Evolutionary conservation across 495 filamentous ascomycete species (phyloP), one percentile per base, ranked within the genome.

Genomic region (Penicillium fimorum): DNA sequence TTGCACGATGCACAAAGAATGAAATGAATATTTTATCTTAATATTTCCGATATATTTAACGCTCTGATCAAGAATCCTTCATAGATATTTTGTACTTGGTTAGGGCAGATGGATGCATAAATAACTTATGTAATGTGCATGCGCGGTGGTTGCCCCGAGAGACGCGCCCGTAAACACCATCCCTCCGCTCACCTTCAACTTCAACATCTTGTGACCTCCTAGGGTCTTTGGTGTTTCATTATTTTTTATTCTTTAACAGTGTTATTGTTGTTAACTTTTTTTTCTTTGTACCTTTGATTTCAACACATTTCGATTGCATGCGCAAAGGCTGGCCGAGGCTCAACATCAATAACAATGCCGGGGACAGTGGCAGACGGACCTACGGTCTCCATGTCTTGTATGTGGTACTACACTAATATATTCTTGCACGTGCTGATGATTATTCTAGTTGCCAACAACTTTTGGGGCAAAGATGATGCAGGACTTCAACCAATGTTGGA

Each of bases 401-500:
- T 58, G 78, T 42, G 20, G 25, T n/a, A 5, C 5, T 41, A 15
- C 37, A 20, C 13, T 24, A 20, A 12, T 22, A n/a, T 11, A 24
- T 44, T 27, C 8, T 18, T 47, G 11, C 30, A 42, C 5, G 10
- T 27, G 27, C 61, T 70, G 56, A 73, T 60, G 24, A 25, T 30
- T 8, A 22, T 29, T 47, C 22, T 61, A 96, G 91, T 97, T 74
- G 92, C 95, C 65, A 97, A 97, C 76, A 97, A 99, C 70, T 99
- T 99, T 75, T 99, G 95, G 95, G 95, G 95, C 57, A 97, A 93
- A 79, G 92, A 99, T 70, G 95, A 99, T 78, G 95, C 95, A 40
- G 95, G 95, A 61, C 89, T 97, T 61, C 79, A 80, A 43, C 95
- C 95, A 52, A 84, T 99, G 73, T 82, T 99, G 41, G 91, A 95